Evolutionary conservation across 2,329 filamentous ascomycete species (phyloP).

Genomic region (Zopfia rhizophila): DNA sequence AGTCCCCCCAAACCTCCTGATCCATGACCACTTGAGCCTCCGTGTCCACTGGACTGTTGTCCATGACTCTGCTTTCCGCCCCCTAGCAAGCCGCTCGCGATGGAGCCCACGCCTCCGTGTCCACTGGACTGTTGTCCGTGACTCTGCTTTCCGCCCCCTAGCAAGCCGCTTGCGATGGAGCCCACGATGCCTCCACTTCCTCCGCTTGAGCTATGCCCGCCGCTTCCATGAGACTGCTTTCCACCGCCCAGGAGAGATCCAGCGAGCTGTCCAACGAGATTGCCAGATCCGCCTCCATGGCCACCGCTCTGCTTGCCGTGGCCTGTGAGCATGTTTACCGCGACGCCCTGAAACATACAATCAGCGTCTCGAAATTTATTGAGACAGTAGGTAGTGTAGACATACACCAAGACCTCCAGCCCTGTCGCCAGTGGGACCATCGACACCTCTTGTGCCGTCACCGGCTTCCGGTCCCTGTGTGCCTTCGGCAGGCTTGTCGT

Average conservation of each 20-base stretch:
- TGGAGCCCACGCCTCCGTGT: constrained; percentile 50
- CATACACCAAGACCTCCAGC: constrained; percentile 72
- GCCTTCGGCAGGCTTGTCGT: constrained; percentile 63
- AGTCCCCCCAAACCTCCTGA: constrained; percentile 41
- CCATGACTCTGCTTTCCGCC: constrained; percentile 27
- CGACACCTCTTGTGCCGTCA: constrained; percentile 62
- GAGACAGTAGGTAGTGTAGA: constrained; percentile 28
- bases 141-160: constrained; percentile 25
- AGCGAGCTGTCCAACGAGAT: constrained; percentile 65
- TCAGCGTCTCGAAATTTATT: constrained; percentile 38
- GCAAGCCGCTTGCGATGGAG: constrained; percentile 32
- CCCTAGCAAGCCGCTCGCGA: constrained; percentile 34
- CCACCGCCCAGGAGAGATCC: constrained; percentile 55
- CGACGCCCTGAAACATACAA: constrained; percentile 63
- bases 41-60: constrained; percentile 35
- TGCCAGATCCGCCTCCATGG: constrained; percentile 48
- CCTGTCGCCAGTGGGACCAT: constrained; percentile 65
- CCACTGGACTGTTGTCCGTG: constrained; percentile 25
- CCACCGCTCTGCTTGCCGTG: constrained; percentile 38
- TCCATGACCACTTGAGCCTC: constrained; percentile 54
- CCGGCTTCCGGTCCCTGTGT: constrained; percentile 37
- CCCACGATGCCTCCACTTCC: not conserved
- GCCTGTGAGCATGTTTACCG: constrained; percentile 66
- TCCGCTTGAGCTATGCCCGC: no score
- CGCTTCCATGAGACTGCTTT: constrained; percentile 40